A percentile compares a stretch with the other conserved stretches of the same genome.
phyloP scores from a whole-genome alignment of 2,329 filamentous ascomycete species.

The Ophiosphaerella korrae region DNA sequence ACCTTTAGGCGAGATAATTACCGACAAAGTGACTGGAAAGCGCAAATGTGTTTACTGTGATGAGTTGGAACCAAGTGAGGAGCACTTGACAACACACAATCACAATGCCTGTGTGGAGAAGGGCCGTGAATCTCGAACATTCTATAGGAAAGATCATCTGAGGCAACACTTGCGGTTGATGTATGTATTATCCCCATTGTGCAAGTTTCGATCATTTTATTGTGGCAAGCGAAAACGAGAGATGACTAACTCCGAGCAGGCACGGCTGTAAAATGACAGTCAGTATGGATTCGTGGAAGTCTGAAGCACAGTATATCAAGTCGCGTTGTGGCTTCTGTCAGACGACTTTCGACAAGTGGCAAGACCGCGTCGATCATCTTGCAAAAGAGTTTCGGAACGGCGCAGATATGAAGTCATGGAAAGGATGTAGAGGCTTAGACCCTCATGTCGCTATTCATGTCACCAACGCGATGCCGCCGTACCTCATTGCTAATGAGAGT shows the following conservation, averaged over 20 bases:
- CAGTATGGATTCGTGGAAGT: conserved; percentile 69
- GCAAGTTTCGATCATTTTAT: background rate
- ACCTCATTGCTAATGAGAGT: conserved; percentile 56
- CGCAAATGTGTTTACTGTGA: conserved; percentile 65
- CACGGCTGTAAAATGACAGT: conserved; percentile 65
- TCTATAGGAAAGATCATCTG: conserved; percentile 67
- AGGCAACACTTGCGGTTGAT: conserved; percentile 66
- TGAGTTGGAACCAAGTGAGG: conserved; percentile 56
- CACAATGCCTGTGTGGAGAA: conserved; percentile 70
- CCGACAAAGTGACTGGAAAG: conserved; percentile 61
- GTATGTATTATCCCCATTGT: conserved; percentile 20
- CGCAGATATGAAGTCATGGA: conserved; percentile 60
- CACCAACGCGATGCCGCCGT: conserved; percentile 58
- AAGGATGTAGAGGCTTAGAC: conserved; percentile 60
- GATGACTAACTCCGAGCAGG: conserved; percentile 7
- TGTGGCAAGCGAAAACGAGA: background rate
- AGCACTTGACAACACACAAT: conserved; percentile 65
- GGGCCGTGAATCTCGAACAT: conserved; percentile 65
- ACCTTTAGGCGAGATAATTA: conserved; percentile 62
- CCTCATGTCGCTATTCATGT: conserved; percentile 54
- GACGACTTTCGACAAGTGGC: conserved; percentile 55
- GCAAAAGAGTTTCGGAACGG: conserved; percentile 62
- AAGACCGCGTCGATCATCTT: conserved; percentile 58
- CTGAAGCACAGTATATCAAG: conserved; percentile 59
- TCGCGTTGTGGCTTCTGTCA: conserved; percentile 61